These are phyloP conservation scores for Zymoseptoria pseudotritici DNA, from an alignment of 2,329 filamentous ascomycete genomes.

Conservation along the genomic window DNA sequence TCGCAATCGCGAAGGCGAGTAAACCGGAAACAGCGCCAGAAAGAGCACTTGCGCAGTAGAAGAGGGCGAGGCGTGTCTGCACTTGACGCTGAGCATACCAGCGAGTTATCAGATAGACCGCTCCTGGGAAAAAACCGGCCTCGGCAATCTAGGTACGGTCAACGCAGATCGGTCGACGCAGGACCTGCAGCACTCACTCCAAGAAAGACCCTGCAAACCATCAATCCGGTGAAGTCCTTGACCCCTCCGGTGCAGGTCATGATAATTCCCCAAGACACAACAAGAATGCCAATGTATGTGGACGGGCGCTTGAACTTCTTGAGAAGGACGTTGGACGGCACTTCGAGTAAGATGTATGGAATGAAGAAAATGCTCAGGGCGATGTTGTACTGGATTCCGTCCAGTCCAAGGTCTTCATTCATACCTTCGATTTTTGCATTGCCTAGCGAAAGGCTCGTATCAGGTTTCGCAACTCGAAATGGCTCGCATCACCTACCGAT, in stretches of 20 bases:
- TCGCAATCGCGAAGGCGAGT: constrained; percentile 24
- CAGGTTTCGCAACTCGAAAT: too few relatives aligned
- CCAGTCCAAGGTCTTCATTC: constrained; percentile 8
- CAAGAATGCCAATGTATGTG: constrained; percentile 19
- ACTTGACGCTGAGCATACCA: constrained; percentile 18
- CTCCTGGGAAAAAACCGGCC: constrained; percentile 18
- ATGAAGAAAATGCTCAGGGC: constrained; percentile 32
- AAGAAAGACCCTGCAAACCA: constrained; percentile 16
- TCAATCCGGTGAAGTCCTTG: constrained; percentile 19
- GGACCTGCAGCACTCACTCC: constrained; percentile 5
- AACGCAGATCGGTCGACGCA: too few relatives aligned
- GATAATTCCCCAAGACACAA: constrained; percentile 22
- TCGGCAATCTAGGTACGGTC: constrained; percentile 5
- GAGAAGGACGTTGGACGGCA: constrained; percentile 26
- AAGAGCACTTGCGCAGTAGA: constrained; percentile 17
- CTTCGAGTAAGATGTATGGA: constrained; percentile 33
- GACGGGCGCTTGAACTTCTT: constrained; percentile 24
- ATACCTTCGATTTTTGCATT: constrained; percentile 22
- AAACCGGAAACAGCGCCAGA: constrained; percentile 20
- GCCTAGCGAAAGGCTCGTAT: too few relatives aligned
- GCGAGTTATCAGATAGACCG: constrained; percentile 10
- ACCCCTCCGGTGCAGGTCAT: constrained; percentile 23
- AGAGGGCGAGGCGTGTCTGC: constrained; percentile 18
- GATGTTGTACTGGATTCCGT: constrained; percentile 29
- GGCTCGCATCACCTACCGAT: constrained; percentile 25